A percentile compares a stretch with the other conserved stretches of the same genome.
Conservation (phyloP, 75 land plant species). For the Sequoiadendron giganteum region DNA sequence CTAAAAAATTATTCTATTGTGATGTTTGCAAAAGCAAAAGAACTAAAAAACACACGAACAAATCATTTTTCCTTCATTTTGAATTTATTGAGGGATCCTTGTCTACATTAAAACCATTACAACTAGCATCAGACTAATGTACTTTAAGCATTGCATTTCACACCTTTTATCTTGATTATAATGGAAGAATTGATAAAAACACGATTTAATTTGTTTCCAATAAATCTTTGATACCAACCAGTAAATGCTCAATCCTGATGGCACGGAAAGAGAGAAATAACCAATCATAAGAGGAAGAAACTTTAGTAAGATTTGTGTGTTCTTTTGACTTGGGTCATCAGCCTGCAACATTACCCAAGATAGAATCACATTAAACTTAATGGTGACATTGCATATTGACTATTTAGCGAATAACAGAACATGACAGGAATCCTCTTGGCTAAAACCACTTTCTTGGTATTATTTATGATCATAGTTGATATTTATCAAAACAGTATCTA, state of each 20-base stretch:
- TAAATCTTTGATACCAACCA: slow-evolving; percentile 51
- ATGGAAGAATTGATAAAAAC: neutral
- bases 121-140: too few relatives aligned
- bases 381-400: neutral
- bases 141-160: neutral
- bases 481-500: slow-evolving; percentile 4
- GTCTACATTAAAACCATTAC: neutral
- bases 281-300: slow-evolving; percentile 98
- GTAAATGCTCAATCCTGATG: slow-evolving; percentile 96
- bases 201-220: neutral
- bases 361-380: slow-evolving; percentile 1
- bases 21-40: neutral
- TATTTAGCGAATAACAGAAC: neutral
- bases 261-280: slow-evolving; percentile 96
- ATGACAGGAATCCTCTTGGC: slow-evolving; percentile 12
- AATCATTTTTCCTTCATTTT: neutral
- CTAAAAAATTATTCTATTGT: neutral
- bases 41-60: neutral
- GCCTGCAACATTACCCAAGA: slow-evolving; percentile 42
- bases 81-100: slow-evolving; percentile 1
- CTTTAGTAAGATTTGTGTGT: slow-evolving; percentile 40
- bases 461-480: neutral
- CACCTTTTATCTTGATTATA: neutral
- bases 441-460: neutral
- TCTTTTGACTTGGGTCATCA: slow-evolving; percentile 86